A percentile compares a stretch with the other conserved stretches of the same genome.
These are phyloP conservation scores for Drechslerella coelobrocha DNA, from an alignment of 2,329 filamentous ascomycete species.

Conservation along the genomic window DNA sequence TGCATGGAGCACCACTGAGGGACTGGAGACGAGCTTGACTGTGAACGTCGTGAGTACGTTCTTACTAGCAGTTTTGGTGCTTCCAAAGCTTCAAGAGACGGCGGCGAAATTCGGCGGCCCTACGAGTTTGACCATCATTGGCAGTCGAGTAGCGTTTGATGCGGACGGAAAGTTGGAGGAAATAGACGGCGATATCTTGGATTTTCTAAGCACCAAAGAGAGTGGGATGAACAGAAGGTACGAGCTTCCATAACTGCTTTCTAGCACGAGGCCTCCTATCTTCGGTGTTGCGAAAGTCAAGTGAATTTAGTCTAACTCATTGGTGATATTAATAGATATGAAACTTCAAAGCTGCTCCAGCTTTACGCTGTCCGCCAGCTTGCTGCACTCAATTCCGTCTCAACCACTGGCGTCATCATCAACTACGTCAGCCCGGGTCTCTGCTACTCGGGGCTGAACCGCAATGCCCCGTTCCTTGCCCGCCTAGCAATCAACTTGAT, in stretches of 20 bases:
- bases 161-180: conserved; percentile 53
- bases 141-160: conserved; percentile 57
- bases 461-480: conserved; percentile 22
- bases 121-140: conserved; percentile 57
- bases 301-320: too few relatives aligned
- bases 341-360: conserved; percentile 48
- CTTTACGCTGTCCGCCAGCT: conserved; percentile 48
- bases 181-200: conserved; percentile 31
- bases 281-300: too few relatives aligned
- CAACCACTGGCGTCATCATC: conserved; percentile 43
- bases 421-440: conserved; percentile 51
- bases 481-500: conserved; percentile 8
- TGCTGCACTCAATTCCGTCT: conserved; percentile 24
- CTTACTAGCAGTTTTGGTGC: conserved; percentile 64
- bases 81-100: conserved; percentile 60
- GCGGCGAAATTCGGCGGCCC: conserved; percentile 56
- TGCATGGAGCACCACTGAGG: conserved; percentile 55
- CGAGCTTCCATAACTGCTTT: too few relatives aligned
- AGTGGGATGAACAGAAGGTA: conserved; percentile 25
- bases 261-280: too few relatives aligned
- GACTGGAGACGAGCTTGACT: conserved; percentile 65
- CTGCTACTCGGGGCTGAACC: conserved; percentile 50
- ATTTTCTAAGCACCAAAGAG: conserved; percentile 30
- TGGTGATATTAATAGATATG: conserved; percentile 46
- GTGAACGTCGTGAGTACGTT: conserved; percentile 67